A percentile compares a stretch with the other conserved stretches of the same genome.
These are phyloP conservation scores for Wallacemonas sp. DNA, from an alignment of 208 protist species.

Conservation along the genomic window DNA sequence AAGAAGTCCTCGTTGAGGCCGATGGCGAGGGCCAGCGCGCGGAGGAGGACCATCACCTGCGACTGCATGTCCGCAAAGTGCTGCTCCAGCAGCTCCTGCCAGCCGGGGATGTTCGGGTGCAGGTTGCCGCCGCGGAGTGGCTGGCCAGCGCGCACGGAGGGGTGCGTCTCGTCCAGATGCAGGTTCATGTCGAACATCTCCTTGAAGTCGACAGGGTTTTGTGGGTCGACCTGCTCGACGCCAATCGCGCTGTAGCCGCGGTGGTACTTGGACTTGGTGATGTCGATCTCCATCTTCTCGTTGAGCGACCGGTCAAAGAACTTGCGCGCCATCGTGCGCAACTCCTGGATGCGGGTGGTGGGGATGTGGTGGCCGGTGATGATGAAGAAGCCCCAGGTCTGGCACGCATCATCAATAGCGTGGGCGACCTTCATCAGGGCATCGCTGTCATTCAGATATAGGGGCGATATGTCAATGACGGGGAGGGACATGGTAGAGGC, in stretches of 20 bases:
- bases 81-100: slow-evolving; percentile 53
- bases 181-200: slow-evolving; percentile 78
- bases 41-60: slow-evolving; percentile 50
- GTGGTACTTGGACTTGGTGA: slow-evolving; percentile 53
- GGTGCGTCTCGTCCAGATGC: slow-evolving; percentile 57
- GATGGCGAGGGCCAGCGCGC: slow-evolving; percentile 60
- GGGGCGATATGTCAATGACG: slow-evolving; percentile 68
- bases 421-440: slow-evolving; percentile 47
- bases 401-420: slow-evolving; percentile 71
- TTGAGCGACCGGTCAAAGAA: slow-evolving; percentile 65
- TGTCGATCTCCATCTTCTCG: slow-evolving; percentile 72
- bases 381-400: slow-evolving; percentile 85
- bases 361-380: slow-evolving; percentile 69
- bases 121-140: slow-evolving; percentile 66
- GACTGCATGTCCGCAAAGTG: slow-evolving; percentile 67
- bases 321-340: slow-evolving; percentile 44
- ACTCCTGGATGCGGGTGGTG: slow-evolving; percentile 33
- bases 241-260: slow-evolving; percentile 62
- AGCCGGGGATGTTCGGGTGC: slow-evolving; percentile 53
- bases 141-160: slow-evolving; percentile 53
- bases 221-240: slow-evolving; percentile 62
- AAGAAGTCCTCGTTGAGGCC: slow-evolving; percentile 59
- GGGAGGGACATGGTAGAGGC: slow-evolving; percentile 53
- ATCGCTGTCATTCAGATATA: slow-evolving; percentile 44
- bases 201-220: slow-evolving; percentile 54